phyloP scores from a whole-genome alignment of 108 stramenopile species.

The Ochromonas danica region DNA sequence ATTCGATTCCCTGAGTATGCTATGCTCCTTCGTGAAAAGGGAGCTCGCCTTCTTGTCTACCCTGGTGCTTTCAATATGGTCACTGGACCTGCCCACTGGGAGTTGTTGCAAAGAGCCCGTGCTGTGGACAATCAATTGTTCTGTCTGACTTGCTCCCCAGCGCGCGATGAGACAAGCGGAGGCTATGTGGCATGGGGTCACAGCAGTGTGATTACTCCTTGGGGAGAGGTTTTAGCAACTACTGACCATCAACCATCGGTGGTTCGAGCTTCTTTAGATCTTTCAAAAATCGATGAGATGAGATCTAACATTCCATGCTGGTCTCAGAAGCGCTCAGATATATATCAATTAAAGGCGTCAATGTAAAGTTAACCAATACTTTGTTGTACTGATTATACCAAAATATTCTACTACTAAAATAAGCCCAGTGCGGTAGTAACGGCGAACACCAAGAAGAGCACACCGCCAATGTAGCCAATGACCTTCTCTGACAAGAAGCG shows the following conservation, averaged over 20 bases:
- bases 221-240: slow-evolving; percentile 90
- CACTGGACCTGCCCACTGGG: slow-evolving; percentile 98
- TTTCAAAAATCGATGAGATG: slow-evolving; percentile 70
- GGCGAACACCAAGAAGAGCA: slow-evolving; percentile 51
- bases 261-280: slow-evolving; percentile 87
- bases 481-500: slow-evolving; percentile 57
- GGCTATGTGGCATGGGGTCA: slow-evolving; percentile 99
- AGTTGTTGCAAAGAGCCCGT: slow-evolving; percentile 88
- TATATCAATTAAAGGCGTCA: slow-evolving; percentile 49
- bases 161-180: slow-evolving; percentile 63
- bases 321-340: slow-evolving; percentile 55
- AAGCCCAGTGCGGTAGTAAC: slow-evolving; percentile 51
- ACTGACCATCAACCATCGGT: slow-evolving; percentile 72
- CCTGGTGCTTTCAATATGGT: slow-evolving; percentile 99
- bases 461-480: slow-evolving; percentile 55
- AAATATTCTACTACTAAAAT: slow-evolving; percentile 30
- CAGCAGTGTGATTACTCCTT: slow-evolving; percentile 87
- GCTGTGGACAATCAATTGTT: slow-evolving; percentile 96
- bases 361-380: background rate
- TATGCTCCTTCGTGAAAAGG: slow-evolving; percentile 72
- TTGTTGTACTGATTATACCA: background rate
- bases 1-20: slow-evolving; percentile 97
- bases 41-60: slow-evolving; percentile 73
- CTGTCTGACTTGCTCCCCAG: slow-evolving; percentile 88
- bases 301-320: slow-evolving; percentile 60